phyloP scores from a whole-genome alignment of 306 rosid species.

The Begonia masoniana region DNA sequence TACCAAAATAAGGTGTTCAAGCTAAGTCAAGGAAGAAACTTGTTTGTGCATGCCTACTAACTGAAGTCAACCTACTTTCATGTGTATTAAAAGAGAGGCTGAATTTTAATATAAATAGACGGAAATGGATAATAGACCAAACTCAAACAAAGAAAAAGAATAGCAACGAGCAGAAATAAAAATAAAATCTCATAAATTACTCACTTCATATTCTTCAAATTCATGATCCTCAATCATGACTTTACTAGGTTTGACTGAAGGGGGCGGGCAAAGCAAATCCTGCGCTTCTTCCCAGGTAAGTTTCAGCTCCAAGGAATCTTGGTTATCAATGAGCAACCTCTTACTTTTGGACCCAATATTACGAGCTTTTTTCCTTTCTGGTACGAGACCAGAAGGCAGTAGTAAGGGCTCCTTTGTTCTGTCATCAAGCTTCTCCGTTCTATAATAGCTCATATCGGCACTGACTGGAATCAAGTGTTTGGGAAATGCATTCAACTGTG shows the following conservation, averaged over 20 bases:
- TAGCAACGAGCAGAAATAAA: neutral
- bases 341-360: conserved; percentile 92
- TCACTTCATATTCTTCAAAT: conserved; percentile 92
- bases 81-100: no score
- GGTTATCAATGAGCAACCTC: conserved; percentile 91
- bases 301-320: conserved; percentile 80
- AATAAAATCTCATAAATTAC: conserved; percentile 13
- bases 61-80: no score
- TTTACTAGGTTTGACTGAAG: conserved; percentile 73
- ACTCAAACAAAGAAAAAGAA: no score
- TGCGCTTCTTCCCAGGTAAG: conserved; percentile 99
- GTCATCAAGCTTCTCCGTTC: conserved; percentile 52
- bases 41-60: no score
- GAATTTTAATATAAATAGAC: no score
- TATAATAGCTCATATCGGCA: conserved; percentile 68
- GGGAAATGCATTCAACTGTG: conserved; percentile 55
- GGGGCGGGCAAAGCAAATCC: conserved; percentile 93
- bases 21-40: no score
- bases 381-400: conserved; percentile 47
- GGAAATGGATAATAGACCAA: no score
- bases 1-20: no score
- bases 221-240: conserved; percentile 78
- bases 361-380: conserved; percentile 77
- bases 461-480: conserved; percentile 55
- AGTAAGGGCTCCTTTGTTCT: conserved; percentile 56